Base-by-base conservation (phyloP, 2,329 filamentous ascomycete genomes). In the Penicillium sp. region DNA sequence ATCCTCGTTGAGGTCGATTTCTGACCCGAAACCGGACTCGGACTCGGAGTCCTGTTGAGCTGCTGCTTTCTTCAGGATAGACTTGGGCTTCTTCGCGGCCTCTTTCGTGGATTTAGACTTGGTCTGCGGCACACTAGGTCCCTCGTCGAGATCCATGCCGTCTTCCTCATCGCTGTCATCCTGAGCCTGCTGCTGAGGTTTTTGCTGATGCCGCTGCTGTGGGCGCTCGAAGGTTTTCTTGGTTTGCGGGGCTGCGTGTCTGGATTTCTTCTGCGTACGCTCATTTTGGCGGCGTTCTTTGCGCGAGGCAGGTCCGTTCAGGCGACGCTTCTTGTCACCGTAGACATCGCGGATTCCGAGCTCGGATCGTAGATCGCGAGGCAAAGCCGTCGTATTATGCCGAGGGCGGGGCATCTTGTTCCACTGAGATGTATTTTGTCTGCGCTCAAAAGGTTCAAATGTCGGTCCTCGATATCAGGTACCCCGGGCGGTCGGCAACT, bases 241-340 rank as follows among this genome's bases (percentile, higher is more conserved):
- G 39, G 65, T 60, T 3, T 58, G 59, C 43, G 53, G 53, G 23
- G 64, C 59, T 51, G 62, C 60, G 47, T 71, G 73, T 59, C 77
- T 77, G 29, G 72, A 67, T 71, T 84, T 88, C 71, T 86, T 89
- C 65, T 84, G 79, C 23, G 79, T 76, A 53, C 89, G 81, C 65
- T 89, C 84, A 16, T 82, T 82, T 69, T 87, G 90, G 55, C 89
- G 82, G 57, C 84, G 81, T 53, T 89, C 86, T 76, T 89, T 90
- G 63, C 87, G 81, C 45, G 69, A 64, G 31, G 63, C 60, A 25
- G 71, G 65, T 23, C 69, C 68, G 59, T 68, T 68, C 15, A 64
- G 61, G 43, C 60, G 68, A 46, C 68, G 66, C 59, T 70, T 69
- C 60, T 70, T 71, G 15, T 69, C 68, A 7, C 72, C 70, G 50